Evolutionary conservation across 495 filamentous ascomycete species (phyloP).

Genomic region (Penicillium cataractarum): DNA sequence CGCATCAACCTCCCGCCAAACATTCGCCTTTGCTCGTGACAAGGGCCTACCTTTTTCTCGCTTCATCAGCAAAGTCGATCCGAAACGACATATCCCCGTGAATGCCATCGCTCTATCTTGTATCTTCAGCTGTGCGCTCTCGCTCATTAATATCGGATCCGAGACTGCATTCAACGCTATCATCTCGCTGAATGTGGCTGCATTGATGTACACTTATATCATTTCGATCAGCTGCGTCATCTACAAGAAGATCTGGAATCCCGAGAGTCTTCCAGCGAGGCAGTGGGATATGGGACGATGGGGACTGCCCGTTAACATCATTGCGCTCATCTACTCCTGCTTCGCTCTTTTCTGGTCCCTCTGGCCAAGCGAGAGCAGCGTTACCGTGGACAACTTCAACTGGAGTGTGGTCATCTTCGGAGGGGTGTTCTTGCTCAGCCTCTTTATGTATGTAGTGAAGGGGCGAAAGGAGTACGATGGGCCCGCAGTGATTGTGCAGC

Average conservation of each 20-base stretch:
- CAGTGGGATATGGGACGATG: slow-evolving; percentile 46
- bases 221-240: slow-evolving; percentile 44
- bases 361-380: slow-evolving; percentile 42
- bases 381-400: slow-evolving; percentile 53
- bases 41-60: slow-evolving; percentile 41
- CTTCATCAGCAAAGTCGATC: slow-evolving; percentile 39
- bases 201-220: slow-evolving; percentile 47
- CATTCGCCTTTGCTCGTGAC: slow-evolving; percentile 51
- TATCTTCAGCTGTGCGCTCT: slow-evolving; percentile 32
- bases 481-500: slow-evolving; percentile 28
- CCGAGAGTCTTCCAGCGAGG: slow-evolving; percentile 42
- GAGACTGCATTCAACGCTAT: slow-evolving; percentile 50
- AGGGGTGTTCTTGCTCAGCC: slow-evolving; percentile 38
- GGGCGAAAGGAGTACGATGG: slow-evolving; percentile 33
- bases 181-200: slow-evolving; percentile 44
- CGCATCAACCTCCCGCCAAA: slow-evolving; percentile 42
- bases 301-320: slow-evolving; percentile 39
- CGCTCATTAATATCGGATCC: slow-evolving; percentile 50
- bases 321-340: slow-evolving; percentile 37
- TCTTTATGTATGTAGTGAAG: slow-evolving; percentile 37
- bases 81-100: slow-evolving; percentile 47
- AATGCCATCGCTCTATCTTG: slow-evolving; percentile 42
- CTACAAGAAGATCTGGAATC: slow-evolving; percentile 39
- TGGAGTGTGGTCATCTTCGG: slow-evolving; percentile 50
- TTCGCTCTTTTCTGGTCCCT: slow-evolving; percentile 50